Evolutionary conservation across 495 filamentous ascomycete species (phyloP).

Genomic region (Neurospora sp.): DNA sequence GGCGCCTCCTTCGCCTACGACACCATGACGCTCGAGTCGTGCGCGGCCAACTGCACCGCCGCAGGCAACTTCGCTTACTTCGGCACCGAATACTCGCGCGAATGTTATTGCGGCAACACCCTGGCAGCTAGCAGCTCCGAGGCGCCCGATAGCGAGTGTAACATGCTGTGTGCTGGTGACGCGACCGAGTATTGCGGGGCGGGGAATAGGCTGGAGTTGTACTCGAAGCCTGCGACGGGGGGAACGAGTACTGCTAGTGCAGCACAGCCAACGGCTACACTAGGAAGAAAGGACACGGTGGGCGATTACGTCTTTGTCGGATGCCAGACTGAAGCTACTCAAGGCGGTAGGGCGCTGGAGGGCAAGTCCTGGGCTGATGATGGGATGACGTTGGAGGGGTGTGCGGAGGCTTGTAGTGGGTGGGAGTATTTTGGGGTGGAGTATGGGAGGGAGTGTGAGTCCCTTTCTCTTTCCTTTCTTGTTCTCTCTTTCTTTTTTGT

Average conservation of each 20-base stretch:
- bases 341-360: constrained; percentile 20
- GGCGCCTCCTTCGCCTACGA: constrained; percentile 32
- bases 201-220: constrained; percentile 35
- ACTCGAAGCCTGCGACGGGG: constrained; percentile 29
- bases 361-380: constrained; percentile 12
- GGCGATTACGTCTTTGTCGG: constrained; percentile 30
- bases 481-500: neutral
- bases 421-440: constrained; percentile 35
- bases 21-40: constrained; percentile 40
- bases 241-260: constrained; percentile 16
- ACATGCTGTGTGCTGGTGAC: constrained; percentile 40
- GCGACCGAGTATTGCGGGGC: constrained; percentile 34
- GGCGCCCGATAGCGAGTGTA: constrained; percentile 35
- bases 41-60: constrained; percentile 31
- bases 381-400: constrained; percentile 34
- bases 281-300: constrained; percentile 24
- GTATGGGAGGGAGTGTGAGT: constrained; percentile 29
- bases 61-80: constrained; percentile 31
- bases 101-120: constrained; percentile 44
- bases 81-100: constrained; percentile 40
- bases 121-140: constrained; percentile 29
- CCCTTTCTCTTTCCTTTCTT: neutral
- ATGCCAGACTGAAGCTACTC: constrained; percentile 34
- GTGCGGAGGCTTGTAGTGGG: constrained; percentile 26
- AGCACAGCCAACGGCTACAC: constrained; percentile 24